Base-by-base conservation (phyloP, 805 yeast genomes). In the Pichia eremophila region DNA sequence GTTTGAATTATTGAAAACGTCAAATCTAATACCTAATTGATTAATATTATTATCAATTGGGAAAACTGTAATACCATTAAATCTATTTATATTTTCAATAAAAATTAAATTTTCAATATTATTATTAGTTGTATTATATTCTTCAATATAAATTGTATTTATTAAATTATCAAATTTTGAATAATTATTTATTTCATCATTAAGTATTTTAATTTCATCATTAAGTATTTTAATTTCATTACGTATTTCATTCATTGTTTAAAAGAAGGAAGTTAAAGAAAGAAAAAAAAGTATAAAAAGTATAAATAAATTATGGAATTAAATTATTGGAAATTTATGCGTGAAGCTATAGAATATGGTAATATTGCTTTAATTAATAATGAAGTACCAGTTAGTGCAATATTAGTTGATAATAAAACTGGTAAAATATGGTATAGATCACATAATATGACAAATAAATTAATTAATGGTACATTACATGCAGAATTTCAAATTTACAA, bases 401-500 rank as follows among this genome's bases (percentile, higher is more conserved):
- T 88, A 2, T 79, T 83, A 56, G 89, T 76, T 4, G 54, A 64
- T 55, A 50, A 72, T 32, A 12, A 11, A 29, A 45, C 51, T 11
- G 67, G 69, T 12, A 56, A 72, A 47, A 69, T 91, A 22, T 66
- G 91, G 10, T 85, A 88, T 19, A 71, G 72, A 46, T 96, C 97
- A 1, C 81, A 82, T 70, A 91, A 91, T 62, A 86, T 81, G 59
- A 91, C 98, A 9, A 91, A 91, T 59, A 72, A 79, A 25, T 81
- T 95, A 2, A 70, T 86, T 25, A 83, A 88, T 53, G 97, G 98
- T 1, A 86, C 91, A 2, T 74, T 85, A 39, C 99, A 91, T 63
- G 98, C 99, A 1, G 99, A 91, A 63, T 84, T 93, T 55, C 73
- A 83, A 49, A 96, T 91, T 0, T 81, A 88, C 15, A 79, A 79